Base-by-base conservation (phyloP, 2,329 filamentous ascomycete species). In the Diplodia sapinea region DNA sequence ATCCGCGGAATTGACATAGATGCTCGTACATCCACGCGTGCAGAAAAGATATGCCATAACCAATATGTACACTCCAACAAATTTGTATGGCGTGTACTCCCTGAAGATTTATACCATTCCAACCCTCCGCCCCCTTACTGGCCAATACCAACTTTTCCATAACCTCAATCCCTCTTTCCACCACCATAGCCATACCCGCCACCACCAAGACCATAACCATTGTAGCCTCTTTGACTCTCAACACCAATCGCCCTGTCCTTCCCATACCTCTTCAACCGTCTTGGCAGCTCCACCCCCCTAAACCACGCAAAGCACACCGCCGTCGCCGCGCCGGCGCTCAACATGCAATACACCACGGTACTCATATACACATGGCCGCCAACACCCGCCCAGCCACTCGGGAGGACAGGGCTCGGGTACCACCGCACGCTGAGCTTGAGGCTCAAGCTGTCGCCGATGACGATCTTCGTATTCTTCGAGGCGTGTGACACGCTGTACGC, bases 381-480 rank as follows among this genome's bases (percentile, higher is more conserved):
- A 50, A 85, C 72, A 68, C 85, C 79, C 72, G 80, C 68, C 85
- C 86, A 83, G 70, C 85, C 73, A 68, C 83, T 77, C 70, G 91
- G 91, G 70, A 94, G 82, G 47, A 85, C 83, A 0, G 91, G 89
- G 29, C 87, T 91, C 0, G 91, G 90, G 77, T 94, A 95, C 95
- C 95, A 98, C 54, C 92, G 84, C 15, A 98, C 89, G 50, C 88
- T 91, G 74, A 98, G 91, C 54, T 84, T 85, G 72, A 98, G 82
- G 0, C 91, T 90, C 68, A 98, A 79, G 5, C 91, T 87, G 78
- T 98, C 94, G 13, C 94, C 94, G 71, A 97, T 96, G 38, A 97
- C 87, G 57, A 97, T 86, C 73, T 89, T 89, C 0, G 83, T 82
- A 4, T 84, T 81, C 79, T 84, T 61, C 74, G 83, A 61, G 78